Evolutionary conservation across 2,329 filamentous ascomycete species (phyloP).

Genomic region (Neofusicoccum sp.): DNA sequence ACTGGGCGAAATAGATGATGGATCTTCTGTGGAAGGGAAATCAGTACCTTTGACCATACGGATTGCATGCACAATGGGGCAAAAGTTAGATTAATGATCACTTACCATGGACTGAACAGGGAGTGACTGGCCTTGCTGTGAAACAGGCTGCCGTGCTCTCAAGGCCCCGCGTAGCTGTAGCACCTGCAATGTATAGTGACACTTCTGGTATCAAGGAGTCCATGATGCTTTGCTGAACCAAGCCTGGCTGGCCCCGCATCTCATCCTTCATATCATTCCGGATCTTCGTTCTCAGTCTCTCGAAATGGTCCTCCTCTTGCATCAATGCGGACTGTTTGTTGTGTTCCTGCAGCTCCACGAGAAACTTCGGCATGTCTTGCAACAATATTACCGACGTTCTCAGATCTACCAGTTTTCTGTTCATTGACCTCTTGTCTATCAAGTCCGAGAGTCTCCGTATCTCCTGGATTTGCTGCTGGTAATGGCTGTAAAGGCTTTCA

Average conservation of each 20-base stretch:
- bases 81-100: not conserved
- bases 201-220: not conserved
- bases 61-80: not conserved
- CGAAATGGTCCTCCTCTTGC: not conserved
- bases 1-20: too few relatives aligned
- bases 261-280: not conserved
- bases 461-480: constrained; percentile 26
- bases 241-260: not conserved
- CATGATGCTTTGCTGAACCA: not conserved
- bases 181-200: not conserved
- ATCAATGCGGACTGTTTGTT: not conserved
- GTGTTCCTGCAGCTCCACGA: not conserved
- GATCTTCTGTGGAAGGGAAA: not conserved
- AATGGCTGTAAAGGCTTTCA: constrained; percentile 27
- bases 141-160: not conserved
- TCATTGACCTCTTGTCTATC: constrained; percentile 12
- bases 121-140: too few relatives aligned
- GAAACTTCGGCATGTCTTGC: not conserved
- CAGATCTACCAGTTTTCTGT: not conserved
- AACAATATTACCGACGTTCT: too few relatives aligned
- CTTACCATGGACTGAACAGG: not conserved
- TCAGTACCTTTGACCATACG: too few relatives aligned
- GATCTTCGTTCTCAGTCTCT: not conserved
- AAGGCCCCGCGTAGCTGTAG: not conserved
- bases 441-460: constrained; percentile 18